Evolutionary conservation across 768 basidiomycete species (phyloP).

Genomic region (Suillus variegatus): DNA sequence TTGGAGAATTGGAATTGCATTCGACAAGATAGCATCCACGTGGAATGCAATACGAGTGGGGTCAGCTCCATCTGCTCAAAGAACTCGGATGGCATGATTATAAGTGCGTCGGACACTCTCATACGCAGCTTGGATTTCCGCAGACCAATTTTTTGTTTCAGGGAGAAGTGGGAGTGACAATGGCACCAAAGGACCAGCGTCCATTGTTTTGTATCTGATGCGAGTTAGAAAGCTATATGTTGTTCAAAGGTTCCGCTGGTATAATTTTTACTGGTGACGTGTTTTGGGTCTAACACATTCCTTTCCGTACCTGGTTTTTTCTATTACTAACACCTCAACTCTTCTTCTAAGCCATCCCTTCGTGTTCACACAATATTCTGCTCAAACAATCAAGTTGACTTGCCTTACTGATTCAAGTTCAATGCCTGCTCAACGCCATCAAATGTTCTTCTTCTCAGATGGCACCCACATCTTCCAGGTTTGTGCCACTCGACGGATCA

Average conservation of each 20-base stretch:
- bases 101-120: constrained; percentile 12
- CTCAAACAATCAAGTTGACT: neutral
- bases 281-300: neutral
- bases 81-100: neutral
- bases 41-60: constrained; percentile 18
- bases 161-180: constrained; percentile 16
- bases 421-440: neutral
- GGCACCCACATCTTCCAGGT: neutral
- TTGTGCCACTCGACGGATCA: no score
- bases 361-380: neutral
- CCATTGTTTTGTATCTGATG: neutral
- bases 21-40: constrained; percentile 13
- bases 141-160: constrained; percentile 8
- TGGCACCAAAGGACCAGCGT: neutral
- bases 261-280: neutral
- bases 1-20: constrained; percentile 14
- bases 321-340: constrained; percentile 4
- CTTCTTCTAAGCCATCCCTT: neutral
- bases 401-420: neutral
- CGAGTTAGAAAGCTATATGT: no score
- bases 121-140: constrained; percentile 16
- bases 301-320: constrained; percentile 1
- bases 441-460: constrained; percentile 12
- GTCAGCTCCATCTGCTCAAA: constrained; percentile 18
- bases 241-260: neutral